Percentiles rank a stretch among this genome's conserved stretches.
Evolutionary conservation across 768 basidiomycete species (phyloP).

Genomic region (Tylopilus intermedius): DNA sequence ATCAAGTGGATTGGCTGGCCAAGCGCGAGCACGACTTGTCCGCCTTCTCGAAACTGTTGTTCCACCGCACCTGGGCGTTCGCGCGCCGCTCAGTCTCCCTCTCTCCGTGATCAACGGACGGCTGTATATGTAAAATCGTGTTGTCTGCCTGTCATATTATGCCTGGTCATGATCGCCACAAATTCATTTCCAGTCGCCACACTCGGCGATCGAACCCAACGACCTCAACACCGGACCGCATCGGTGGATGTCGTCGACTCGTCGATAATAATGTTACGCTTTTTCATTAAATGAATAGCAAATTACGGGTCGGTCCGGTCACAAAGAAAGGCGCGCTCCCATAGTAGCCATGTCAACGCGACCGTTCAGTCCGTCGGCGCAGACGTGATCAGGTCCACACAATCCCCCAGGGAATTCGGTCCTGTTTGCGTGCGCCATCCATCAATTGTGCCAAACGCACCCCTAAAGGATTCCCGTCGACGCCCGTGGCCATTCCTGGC

Average conservation of each 20-base stretch:
- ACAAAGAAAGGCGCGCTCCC: slow-evolving; percentile 7
- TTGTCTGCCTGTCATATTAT: neutral
- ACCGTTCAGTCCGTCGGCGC: neutral
- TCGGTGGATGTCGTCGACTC: neutral
- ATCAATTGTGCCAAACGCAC: neutral
- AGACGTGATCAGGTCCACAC: slow-evolving; percentile 9
- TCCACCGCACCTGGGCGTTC: slow-evolving; percentile 13
- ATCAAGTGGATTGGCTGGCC: neutral
- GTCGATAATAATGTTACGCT: neutral
- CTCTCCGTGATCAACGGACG: slow-evolving; percentile 17
- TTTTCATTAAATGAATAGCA: slow-evolving; percentile 2
- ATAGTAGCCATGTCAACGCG: slow-evolving; percentile 19
- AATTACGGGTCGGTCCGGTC: neutral
- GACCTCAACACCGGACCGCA: neutral
- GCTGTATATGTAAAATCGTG: neutral
- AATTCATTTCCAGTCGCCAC: slow-evolving; percentile 13
- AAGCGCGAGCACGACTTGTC: neutral
- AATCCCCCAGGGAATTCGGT: slow-evolving; percentile 1
- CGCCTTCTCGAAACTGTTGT: slow-evolving; percentile 14
- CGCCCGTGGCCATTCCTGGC: slow-evolving; percentile 8
- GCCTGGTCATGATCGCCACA: slow-evolving; percentile 20
- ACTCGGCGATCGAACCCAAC: neutral
- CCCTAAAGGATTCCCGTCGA: neutral
- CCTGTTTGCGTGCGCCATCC: neutral
- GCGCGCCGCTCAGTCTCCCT: slow-evolving; percentile 15